A percentile compares a stretch with the other conserved stretches of the same genome.
phyloP scores from a whole-genome alignment of 2,329 filamentous ascomycete genomes.

The Lachnellula cervina region DNA sequence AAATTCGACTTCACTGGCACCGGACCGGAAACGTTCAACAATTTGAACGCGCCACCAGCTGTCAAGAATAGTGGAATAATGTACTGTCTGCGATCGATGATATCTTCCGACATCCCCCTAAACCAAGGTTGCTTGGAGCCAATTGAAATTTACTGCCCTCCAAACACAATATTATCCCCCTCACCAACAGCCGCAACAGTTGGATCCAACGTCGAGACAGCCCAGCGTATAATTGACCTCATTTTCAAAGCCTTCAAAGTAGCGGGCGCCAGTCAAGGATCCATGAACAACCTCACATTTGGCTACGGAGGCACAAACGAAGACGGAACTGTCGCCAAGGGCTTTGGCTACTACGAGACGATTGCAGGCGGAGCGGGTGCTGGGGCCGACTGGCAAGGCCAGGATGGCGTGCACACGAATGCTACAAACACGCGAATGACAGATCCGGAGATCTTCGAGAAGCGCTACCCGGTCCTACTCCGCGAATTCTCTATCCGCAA shows the following conservation, averaged over 20 bases:
- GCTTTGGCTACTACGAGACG: slow-evolving; percentile 60
- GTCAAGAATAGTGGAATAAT: slow-evolving; percentile 79
- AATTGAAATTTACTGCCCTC: slow-evolving; percentile 57
- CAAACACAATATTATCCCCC: slow-evolving; percentile 65
- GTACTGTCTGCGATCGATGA: slow-evolving; percentile 73
- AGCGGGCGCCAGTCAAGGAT: slow-evolving; percentile 70
- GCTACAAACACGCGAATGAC: slow-evolving; percentile 25
- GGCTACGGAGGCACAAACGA: slow-evolving; percentile 64
- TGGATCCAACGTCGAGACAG: slow-evolving; percentile 74
- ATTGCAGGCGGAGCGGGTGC: slow-evolving; percentile 24
- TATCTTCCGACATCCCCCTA: slow-evolving; percentile 72
- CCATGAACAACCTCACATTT: slow-evolving; percentile 78
- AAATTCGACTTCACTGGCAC: slow-evolving; percentile 73
- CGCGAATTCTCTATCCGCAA: slow-evolving; percentile 19
- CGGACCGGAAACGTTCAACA: slow-evolving; percentile 68
- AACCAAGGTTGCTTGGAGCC: slow-evolving; percentile 78
- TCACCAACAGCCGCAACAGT: slow-evolving; percentile 71
- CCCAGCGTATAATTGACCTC: slow-evolving; percentile 73
- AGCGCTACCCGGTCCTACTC: slow-evolving; percentile 23
- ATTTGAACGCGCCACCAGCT: slow-evolving; percentile 73
- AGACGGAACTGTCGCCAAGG: slow-evolving; percentile 54
- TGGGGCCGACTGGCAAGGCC: slow-evolving; percentile 18
- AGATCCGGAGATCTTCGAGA: slow-evolving; percentile 24
- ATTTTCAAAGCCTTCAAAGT: slow-evolving; percentile 73
- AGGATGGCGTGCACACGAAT: slow-evolving; percentile 20